Evolutionary conservation across 2,329 filamentous ascomycete genomes (phyloP), one percentile per base, ranked within the genome.

Genomic region (Lachnum nothofagi): DNA sequence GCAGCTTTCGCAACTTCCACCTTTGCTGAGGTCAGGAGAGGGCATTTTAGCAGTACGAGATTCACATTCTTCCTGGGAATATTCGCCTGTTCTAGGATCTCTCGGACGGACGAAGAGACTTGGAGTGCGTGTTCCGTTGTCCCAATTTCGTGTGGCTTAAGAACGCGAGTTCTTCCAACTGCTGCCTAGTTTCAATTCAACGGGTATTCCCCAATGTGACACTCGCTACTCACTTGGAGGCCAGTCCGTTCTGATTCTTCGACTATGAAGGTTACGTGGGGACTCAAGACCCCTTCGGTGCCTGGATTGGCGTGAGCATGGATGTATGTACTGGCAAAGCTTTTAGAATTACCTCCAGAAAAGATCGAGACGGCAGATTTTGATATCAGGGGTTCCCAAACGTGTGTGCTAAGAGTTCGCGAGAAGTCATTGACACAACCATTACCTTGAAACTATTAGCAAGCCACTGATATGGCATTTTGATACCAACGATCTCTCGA

Each of bases 341-440:
- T 8, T 38, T 16, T n/a, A 17, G 16, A 10, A 9, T 20, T 22
- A 48, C 45, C 64, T 12, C 63, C 64, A 7, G 61, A 64, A 50
- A 66, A 67, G 35, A 66, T 60, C 2, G 63, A 63, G 33, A 67
- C 56, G 39, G 63, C 58, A 31, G 56, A 57, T 9, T 56, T 19
- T 2, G 64, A 60, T 5, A 67, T 61, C 1, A 56, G 55, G 7
- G 60, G 60, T 34, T 65, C 62, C 63, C 63, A 65, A 9, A 65
- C 63, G 17, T 58, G 49, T 2, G 62, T 56, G 37, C 60, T 60
- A 7, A 66, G 56, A 5, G 63, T 65, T 2, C 63, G 59, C 8
- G 61, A 65, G 52, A 67, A 66, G 49, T 67, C 65, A 49, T 67
- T 66, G 14, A 65, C 62, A 49, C 64, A 67, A 38, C 64, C 63